Evolutionary conservation across 2,329 filamentous ascomycete genomes (phyloP), one percentile per base, ranked within the genome.

Genomic region (Paraphoma chrysanthemicola): DNA sequence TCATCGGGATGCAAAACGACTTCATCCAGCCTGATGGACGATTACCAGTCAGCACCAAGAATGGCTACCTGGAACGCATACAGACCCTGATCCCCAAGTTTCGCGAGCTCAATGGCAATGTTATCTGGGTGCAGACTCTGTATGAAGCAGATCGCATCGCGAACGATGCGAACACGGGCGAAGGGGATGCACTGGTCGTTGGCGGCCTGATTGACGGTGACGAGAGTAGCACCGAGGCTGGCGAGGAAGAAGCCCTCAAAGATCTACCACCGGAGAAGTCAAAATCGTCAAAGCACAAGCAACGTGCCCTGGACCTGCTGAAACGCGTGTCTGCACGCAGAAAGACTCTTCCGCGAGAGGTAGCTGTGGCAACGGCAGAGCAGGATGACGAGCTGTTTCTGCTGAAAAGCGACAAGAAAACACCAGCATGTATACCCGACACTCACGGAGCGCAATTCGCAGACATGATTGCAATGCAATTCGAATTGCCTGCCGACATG

Each of bases 1-100:
- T 96, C 16, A 83, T 97, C 62, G 94, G 97, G 69, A 86, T 96
- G 36, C 95, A 98, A 72, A 92, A 96, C 68, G 94, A 97, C 74
- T 97, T 98, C 69, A 79, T 96, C 55, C 83, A 86, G 6, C 78
- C 85, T 1, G 83, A 86, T 48, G 90, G 91, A 52, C 85, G 87
- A 28, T 78, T 97, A 17, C 84, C 87, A 11, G 86, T 93, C 48
- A 80, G 80, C 36, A 83, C 86, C 43, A 86, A 88, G 3, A 77
- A 84, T 4, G 85, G 86, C 9, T 91, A 93, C 59, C 75, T 95
- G 44, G 82, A 89, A 39, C 86, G 86, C 29, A 85, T 93, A 42
- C 79, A 87, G 17, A 77, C 83, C 6, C 81, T 98, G 2, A 88
- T 89, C 42, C 84, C 85, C 10, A 85, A 85, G 14, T 97, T 98